Percentiles rank a stretch among this genome's conserved stretches.
Evolutionary conservation across 2,329 filamentous ascomycete genomes (phyloP).

Genomic region (Colletotrichum sp.): DNA sequence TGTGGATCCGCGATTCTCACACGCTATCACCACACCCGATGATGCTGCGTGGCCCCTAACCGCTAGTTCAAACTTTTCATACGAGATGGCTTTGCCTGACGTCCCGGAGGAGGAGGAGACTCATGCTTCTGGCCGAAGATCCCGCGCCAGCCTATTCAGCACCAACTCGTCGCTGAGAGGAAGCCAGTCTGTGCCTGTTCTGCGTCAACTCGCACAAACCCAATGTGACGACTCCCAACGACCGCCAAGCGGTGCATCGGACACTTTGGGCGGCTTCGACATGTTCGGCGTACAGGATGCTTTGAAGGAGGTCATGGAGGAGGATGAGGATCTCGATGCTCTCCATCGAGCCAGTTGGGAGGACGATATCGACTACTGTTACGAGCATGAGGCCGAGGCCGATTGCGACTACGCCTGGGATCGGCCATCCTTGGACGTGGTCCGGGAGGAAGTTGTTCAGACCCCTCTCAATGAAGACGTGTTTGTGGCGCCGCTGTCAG

Average conservation of each 20-base stretch:
- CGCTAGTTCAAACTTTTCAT: slow-evolving; percentile 35
- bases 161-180: slow-evolving; percentile 57
- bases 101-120: slow-evolving; percentile 70
- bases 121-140: slow-evolving; percentile 38
- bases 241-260: slow-evolving; percentile 54
- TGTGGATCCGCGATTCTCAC: slow-evolving; percentile 34
- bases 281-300: slow-evolving; percentile 39
- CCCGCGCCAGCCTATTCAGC: slow-evolving; percentile 50
- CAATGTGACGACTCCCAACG: slow-evolving; percentile 26
- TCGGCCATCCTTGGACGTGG: slow-evolving; percentile 56
- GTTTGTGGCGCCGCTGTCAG: slow-evolving; percentile 8
- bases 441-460: slow-evolving; percentile 33
- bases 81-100: slow-evolving; percentile 56
- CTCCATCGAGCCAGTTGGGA: slow-evolving; percentile 63
- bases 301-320: slow-evolving; percentile 30
- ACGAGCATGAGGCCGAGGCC: slow-evolving; percentile 71
- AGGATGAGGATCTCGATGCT: slow-evolving; percentile 28
- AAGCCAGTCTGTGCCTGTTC: slow-evolving; percentile 60
- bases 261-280: slow-evolving; percentile 54
- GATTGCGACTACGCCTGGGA: slow-evolving; percentile 72
- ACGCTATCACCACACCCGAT: slow-evolving; percentile 47
- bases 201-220: slow-evolving; percentile 49
- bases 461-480: slow-evolving; percentile 23
- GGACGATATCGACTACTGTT: slow-evolving; percentile 74
- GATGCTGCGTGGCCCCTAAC: slow-evolving; percentile 51